Conservation (phyloP, 768 basidiomycete genomes). For the Suillus variegatus region DNA sequence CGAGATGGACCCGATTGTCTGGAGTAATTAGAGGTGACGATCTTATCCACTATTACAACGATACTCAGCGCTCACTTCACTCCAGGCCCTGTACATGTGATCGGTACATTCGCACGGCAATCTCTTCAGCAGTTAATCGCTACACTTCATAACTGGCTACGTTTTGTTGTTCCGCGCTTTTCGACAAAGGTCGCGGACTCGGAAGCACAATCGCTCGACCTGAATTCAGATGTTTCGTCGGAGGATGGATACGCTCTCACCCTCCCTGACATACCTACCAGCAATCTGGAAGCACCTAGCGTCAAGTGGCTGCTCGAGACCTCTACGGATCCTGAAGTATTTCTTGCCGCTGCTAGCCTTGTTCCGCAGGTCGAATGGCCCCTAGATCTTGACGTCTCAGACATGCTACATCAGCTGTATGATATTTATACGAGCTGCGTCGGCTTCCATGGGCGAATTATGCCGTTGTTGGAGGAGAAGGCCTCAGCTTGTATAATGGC, state of each 20-base stretch:
- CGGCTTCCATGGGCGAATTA: background rate
- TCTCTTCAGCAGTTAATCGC: background rate
- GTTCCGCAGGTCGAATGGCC: background rate
- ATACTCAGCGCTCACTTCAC: background rate
- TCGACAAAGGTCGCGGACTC: background rate
- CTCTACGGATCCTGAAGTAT: background rate
- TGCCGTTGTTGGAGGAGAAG: background rate
- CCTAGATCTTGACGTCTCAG: background rate
- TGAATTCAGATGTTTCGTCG: background rate
- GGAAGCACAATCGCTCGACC: background rate
- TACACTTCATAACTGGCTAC: background rate
- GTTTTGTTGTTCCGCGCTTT: background rate
- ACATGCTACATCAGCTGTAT: background rate
- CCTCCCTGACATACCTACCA: background rate
- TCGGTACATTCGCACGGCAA: background rate
- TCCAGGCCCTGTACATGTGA: background rate
- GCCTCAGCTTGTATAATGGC: background rate
- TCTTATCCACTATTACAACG: background rate
- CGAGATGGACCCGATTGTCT: background rate
- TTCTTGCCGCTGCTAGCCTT: background rate
- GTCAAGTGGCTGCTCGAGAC: slow-evolving; percentile 10
- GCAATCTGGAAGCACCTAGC: background rate
- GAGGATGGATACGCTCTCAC: background rate
- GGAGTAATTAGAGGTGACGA: background rate
- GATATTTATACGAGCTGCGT: background rate